Evolutionary conservation across 495 filamentous ascomycete genomes (phyloP), one percentile per base, ranked within the genome.

Genomic region (Zalerion maritima): DNA sequence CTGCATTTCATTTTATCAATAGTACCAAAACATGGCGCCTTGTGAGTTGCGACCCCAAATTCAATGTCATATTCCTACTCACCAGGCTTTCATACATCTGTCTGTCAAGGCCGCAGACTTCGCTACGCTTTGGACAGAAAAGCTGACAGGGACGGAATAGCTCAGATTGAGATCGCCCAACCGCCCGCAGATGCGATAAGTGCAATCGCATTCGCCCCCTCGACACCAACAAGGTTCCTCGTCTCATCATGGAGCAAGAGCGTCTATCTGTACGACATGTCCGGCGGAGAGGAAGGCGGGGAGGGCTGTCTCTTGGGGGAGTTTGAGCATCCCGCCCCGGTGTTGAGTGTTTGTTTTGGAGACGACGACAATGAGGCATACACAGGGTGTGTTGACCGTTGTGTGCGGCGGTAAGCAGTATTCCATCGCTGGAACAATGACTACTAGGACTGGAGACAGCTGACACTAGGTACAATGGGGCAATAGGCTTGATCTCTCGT

Each of bases 201-300:
- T 30, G 64, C 83, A 4, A 54, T 94, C 38, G 74, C 72, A 40
- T 97, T 92, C 62, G 78, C 83, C 20, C 80, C 82, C 23, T 44
- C 51, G 26, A 58, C 67, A 14, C 62, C 76, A 8, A 76, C 69
- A 25, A 69, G 71, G 29, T 64, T 97, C 18, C 71, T 92, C 17
- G 84, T 84, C 43, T 79, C 87, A 6, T 97, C 87, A 32, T 97
- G 89, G 89, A 89, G 94, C 53, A 81, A 73, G 53, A 67, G 81
- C 51, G 73, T 91, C 14, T 92, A 93, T 53, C 69, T 92, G 23
- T 97, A 97, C 62, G 78, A 93, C 43, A 66, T 65, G 11, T 52
- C 69, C 31, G 63, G 67, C 36, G 60, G 65, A 24, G 71, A 75
- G 21, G 67, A 71, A 35, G 71, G 68, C 6, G 69, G 67, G 12